Percentiles rank a stretch among this genome's conserved stretches.
phyloP scores from a whole-genome alignment of 2,329 filamentous ascomycete genomes.

The Sporothrix brasiliensis region DNA sequence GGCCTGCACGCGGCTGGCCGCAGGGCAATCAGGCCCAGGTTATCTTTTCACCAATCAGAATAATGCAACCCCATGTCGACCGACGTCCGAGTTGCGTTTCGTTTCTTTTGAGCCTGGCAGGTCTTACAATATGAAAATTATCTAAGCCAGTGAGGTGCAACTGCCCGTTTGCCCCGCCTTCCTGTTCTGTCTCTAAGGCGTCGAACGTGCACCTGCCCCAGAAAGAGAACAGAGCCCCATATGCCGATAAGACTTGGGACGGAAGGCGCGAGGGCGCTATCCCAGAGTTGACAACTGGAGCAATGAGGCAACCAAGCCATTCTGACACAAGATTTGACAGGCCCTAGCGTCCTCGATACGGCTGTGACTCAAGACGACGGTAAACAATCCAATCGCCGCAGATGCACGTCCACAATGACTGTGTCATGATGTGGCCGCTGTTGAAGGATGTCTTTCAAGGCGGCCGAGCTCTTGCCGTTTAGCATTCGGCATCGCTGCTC shows the following conservation, averaged over 20 bases:
- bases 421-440: neutral
- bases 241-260: constrained; percentile 1
- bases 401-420: neutral
- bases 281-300: neutral
- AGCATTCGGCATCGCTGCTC: neutral
- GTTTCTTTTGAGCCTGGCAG: neutral
- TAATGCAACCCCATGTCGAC: neutral
- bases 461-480: neutral
- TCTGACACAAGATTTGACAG: neutral
- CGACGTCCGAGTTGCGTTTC: neutral
- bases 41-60: constrained; percentile 1
- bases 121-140: neutral
- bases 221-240: neutral
- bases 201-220: neutral
- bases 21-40: constrained; percentile 14
- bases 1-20: neutral
- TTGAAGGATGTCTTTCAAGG: neutral
- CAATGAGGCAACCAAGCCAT: too few species aligned
- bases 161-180: constrained; percentile 7
- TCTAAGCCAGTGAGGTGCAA: neutral
- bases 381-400: neutral
- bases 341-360: constrained; percentile 1
- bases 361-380: neutral
- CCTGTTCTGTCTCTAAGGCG: constrained; percentile 3
- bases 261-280: neutral